Conservation (phyloP, 108 stramenopile species). For the Cyclotella distinguenda region DNA sequence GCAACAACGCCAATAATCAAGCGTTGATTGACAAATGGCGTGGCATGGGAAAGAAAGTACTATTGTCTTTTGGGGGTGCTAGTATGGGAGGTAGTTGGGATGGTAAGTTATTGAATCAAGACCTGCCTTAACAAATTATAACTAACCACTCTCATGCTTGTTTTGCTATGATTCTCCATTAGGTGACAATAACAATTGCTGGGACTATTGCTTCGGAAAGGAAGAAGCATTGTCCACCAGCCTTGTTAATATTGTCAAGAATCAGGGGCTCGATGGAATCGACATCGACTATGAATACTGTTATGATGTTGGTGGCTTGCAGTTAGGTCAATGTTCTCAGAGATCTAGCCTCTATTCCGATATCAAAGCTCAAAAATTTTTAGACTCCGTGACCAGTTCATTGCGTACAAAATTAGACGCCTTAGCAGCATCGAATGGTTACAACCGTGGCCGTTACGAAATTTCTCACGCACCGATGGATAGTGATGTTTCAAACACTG, state of each 20-base stretch:
- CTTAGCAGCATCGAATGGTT: conserved; percentile 31
- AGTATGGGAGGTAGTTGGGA: conserved; percentile 64
- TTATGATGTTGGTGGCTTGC: conserved; percentile 40
- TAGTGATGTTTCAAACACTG: conserved; percentile 40
- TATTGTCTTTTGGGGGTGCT: conserved; percentile 68
- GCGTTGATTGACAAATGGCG: conserved; percentile 47
- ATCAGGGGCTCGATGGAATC: conserved; percentile 54
- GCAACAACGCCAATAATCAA: conserved; percentile 40
- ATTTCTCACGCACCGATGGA: conserved; percentile 71
- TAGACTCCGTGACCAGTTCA: conserved; percentile 15
- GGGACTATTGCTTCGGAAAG: conserved; percentile 71
- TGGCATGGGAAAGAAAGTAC: conserved; percentile 59
- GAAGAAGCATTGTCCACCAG: conserved; percentile 49
- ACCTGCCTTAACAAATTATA: no score
- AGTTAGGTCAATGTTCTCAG: conserved; percentile 35
- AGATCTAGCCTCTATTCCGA: conserved; percentile 15
- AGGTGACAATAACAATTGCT: conserved; percentile 60
- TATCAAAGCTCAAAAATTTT: conserved; percentile 33
- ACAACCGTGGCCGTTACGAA: conserved; percentile 40
- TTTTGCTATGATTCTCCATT: no score
- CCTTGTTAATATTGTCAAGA: conserved; percentile 47
- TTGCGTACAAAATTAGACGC: conserved; percentile 45
- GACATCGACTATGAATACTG: conserved; percentile 79
- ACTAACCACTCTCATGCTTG: no score
- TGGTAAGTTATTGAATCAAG: no score